phyloP scores from a whole-genome alignment of 2,329 filamentous ascomycete genomes.

The Cercospora nicotianae region DNA sequence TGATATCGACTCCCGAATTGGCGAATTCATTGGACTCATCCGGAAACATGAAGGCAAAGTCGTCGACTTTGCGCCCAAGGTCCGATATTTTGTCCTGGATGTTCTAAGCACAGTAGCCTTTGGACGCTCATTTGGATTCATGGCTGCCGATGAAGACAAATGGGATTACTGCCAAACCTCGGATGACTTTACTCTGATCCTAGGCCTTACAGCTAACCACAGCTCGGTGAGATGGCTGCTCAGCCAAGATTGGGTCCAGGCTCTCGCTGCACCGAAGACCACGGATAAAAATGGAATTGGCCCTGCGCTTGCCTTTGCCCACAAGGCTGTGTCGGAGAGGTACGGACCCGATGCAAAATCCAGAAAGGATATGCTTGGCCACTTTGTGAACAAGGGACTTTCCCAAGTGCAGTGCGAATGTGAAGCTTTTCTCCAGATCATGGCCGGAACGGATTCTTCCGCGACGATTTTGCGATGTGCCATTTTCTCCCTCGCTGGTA shows the following conservation, averaged over 20 bases:
- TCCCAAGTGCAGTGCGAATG: slow-evolving; percentile 41
- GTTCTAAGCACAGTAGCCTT: slow-evolving; percentile 57
- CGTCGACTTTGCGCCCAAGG: slow-evolving; percentile 52
- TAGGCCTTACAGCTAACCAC: slow-evolving; percentile 32
- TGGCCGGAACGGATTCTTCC: slow-evolving; percentile 58
- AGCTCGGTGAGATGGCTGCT: slow-evolving; percentile 29
- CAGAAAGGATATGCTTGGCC: slow-evolving; percentile 53
- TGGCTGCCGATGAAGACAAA: slow-evolving; percentile 51
- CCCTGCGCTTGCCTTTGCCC: slow-evolving; percentile 31
- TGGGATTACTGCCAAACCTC: slow-evolving; percentile 33
- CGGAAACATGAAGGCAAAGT: slow-evolving; percentile 37
- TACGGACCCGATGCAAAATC: slow-evolving; percentile 29
- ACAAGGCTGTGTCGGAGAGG: slow-evolving; percentile 31
- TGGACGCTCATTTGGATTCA: slow-evolving; percentile 54
- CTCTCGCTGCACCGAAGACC: slow-evolving; percentile 29
- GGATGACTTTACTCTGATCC: slow-evolving; percentile 27
- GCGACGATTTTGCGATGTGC: slow-evolving; percentile 54
- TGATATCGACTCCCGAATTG: slow-evolving; percentile 51
- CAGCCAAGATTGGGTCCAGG: slow-evolving; percentile 26
- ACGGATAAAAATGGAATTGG: slow-evolving; percentile 35
- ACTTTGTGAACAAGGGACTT: slow-evolving; percentile 49
- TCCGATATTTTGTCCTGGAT: slow-evolving; percentile 58
- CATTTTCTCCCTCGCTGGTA: slow-evolving; percentile 51
- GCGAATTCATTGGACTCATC: slow-evolving; percentile 51
- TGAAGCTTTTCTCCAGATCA: slow-evolving; percentile 45